phyloP scores from a whole-genome alignment of 148 eudicot genomes.

The Limonium bicolor region DNA sequence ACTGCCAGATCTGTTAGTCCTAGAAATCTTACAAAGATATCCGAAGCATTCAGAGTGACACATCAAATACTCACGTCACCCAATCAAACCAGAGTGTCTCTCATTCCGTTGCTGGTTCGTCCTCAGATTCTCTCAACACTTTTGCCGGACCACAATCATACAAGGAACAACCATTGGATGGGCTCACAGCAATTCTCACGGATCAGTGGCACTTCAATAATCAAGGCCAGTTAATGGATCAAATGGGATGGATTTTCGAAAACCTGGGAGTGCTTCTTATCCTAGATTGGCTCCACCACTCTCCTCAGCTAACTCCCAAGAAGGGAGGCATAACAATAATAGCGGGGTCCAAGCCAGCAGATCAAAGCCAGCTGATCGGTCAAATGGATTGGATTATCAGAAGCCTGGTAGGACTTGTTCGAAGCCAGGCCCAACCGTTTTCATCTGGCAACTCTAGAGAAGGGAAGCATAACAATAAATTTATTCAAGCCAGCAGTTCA shows the following conservation, averaged over 20 bases:
- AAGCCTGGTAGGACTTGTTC: no score
- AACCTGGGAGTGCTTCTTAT: no score
- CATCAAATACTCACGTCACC: conserved; percentile 17
- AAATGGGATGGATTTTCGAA: no score
- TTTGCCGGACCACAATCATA: neutral
- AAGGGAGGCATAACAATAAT: conserved; percentile 7
- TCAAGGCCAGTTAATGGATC: neutral
- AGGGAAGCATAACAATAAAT: no score
- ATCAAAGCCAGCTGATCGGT: no score
- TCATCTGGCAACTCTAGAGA: no score
- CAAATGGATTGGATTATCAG: no score
- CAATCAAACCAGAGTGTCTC: conserved; percentile 13
- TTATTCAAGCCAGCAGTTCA: no score
- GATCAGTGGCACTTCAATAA: neutral
- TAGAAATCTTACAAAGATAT: conserved; percentile 25
- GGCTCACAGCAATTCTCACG: neutral
- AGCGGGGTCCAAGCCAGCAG: neutral
- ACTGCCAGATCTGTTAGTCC: conserved; percentile 43
- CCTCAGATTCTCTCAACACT: conserved; percentile 15
- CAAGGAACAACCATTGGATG: neutral
- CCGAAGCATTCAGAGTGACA: conserved; percentile 28
- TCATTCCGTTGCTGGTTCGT: conserved; percentile 23
- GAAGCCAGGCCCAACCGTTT: no score
- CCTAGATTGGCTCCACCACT: no score
- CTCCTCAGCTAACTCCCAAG: neutral